Base-by-base conservation (phyloP, 1,284 basidiomycete genomes). In the Grifola frondosa region DNA sequence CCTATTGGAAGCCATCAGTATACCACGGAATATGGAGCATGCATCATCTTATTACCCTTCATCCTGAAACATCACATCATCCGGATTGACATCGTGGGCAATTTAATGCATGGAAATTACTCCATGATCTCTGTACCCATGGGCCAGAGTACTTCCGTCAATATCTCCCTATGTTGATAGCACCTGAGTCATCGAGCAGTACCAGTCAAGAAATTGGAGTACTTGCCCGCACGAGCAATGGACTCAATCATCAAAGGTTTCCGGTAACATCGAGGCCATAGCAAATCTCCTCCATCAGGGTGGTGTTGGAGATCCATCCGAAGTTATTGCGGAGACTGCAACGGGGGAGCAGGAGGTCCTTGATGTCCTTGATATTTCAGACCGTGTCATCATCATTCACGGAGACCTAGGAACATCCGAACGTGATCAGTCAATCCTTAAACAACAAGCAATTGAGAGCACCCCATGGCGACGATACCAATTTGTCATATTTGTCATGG, bases 401-500 rank as follows among this genome's bases (percentile, higher is more conserved):
- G 52, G 36, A 11, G 42, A 40, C 13, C 46, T 43, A 1, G 53
- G 56, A 0, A 62, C 58, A 0, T 47, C 46, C 1, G 54, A 64
- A 15, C 17, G 42, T 0, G 38, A 66, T 1, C 13, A 35, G 0
- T 19, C 47, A 5, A 36, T 47, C 0, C 35, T 36, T 6, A 15
- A n/a, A 29, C 30, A 2, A 2, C 34, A 48, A 0, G 37, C 49
- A 3, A 49, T 54, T 0, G 57, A 66, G 19, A 9, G 21, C 1
- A 50, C 47, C 4, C 34, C 49, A 0, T 58, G 51, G 41, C 16
- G 50, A 6, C 49, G 45, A 1, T 44, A 65, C 4, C 63, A 66
- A 37, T 56, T 43, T 28, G 46, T 67, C 1, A 52, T 68, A 6
- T 63, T 59, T 38, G 48, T 68, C 0, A 38, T 59, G 68, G 69